Base-by-base conservation (phyloP, 805 yeast genomes). In the Saturnispora saitoi region DNA sequence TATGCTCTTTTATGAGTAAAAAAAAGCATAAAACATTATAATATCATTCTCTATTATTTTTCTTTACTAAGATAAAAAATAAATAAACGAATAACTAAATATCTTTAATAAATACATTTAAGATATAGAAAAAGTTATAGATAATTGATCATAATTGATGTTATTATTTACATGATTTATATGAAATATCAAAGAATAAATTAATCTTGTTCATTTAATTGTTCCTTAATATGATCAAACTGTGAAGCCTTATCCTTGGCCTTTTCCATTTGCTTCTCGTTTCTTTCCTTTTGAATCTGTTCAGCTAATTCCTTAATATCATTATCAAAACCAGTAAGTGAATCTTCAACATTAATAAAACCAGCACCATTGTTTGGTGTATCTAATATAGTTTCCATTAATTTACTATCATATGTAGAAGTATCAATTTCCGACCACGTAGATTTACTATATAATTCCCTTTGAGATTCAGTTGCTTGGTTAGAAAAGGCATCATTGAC, bases 401-500 rank as follows among this genome's bases (percentile, higher is more conserved):
- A 48, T 15, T 52, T 55, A 17, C 51, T 47, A 41, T 64, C 65
- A 46, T 58, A 62, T 32, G 56, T 56, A 34, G 56, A 49, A 32
- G 53, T 48, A 43, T 52, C 47, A 40, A 53, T 45, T 14, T 49
- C 42, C 2, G 51, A 17, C 56, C 56, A 53, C n/a, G 43, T 34
- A 56, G 48, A 49, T 52, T 54, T 37, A 38, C 49, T 45, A 31
- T 46, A 46, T 12, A 46, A 26, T 32, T 46, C 48, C 26, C 44
- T 46, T 36, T 41, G 45, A 12, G 49, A 22, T 26, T 40, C 45
- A 8, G 36, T 22, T 10, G 45, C 45, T 15, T 30, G 26, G 54
- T 45, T 32, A 47, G 59, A 29, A 52, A 82, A 77, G 43, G 87
- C 81, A 48, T 70, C 70, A 43, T 73, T 76, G 39, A 85, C 76